Base-by-base conservation (phyloP, 2,329 filamentous ascomycete species). In the Massarina eburnea region DNA sequence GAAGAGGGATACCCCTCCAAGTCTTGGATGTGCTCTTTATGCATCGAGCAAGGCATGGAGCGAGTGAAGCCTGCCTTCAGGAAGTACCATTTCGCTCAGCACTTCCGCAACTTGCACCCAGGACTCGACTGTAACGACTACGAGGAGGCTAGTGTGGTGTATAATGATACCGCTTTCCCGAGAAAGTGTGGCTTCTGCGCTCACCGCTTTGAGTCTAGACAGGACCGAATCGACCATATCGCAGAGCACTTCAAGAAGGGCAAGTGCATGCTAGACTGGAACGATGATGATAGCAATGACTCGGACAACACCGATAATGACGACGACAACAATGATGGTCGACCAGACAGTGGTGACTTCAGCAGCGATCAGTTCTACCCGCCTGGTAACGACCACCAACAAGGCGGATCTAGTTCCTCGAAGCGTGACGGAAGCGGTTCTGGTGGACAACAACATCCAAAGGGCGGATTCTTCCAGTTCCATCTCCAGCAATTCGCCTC, bases 171-270 rank as follows among this genome's bases (percentile, higher is more conserved):
- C 8, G 56, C 61, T 18, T 68, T 70, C 43, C 67, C 67, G 18
- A 51, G 62, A 12, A 59, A 59, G 35, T 70, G 67, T 41, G 67
- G 67, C 7, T 70, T 70, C 50, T 70, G 67, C 42, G 54, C 58
- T 41, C 61, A 70, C 43, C 58, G 56, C 8, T 70, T 70, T 46
- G 49, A 48, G 3, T 63, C 61, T 1, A 54, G 66, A 45, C 64
- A 70, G 39, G 66, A 68, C 36, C 60, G 67, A 27, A 70, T 70
- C 46, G 64, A 70, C 30, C 67, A 70, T 29, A 66, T 70, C n/a
- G 65, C 49, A 45, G 61, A 67, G 8, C 67, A 70, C 50, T 70
- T 70, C 56, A 67, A 67, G 43, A 55, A 67, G 38, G 67, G 67
- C 38, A 69, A 68, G 52, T 64, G 56, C 40, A 70, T 70, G 66